Percentiles rank a stretch among this genome's conserved stretches.
Evolutionary conservation across 2,329 filamentous ascomycete genomes (phyloP).

Genomic region (Blastomyces gilchristii): DNA sequence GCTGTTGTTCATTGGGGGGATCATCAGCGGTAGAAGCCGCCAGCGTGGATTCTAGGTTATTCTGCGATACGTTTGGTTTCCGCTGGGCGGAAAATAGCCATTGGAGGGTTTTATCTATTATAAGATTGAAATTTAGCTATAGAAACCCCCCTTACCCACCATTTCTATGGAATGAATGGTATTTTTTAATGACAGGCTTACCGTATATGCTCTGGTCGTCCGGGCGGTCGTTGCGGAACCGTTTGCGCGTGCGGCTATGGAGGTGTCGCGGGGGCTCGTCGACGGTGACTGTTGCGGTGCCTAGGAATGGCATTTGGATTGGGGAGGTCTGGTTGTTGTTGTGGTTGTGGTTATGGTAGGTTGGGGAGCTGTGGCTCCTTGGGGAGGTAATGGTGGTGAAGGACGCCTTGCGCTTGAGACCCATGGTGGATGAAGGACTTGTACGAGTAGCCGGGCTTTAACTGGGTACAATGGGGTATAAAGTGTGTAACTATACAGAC

Average conservation of each 20-base stretch:
- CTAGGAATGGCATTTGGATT: slow-evolving; percentile 18
- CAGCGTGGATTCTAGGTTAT: not conserved
- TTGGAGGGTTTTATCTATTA: slow-evolving; percentile 32
- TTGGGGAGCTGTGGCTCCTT: slow-evolving; percentile 25
- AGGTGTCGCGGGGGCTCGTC: slow-evolving; percentile 36
- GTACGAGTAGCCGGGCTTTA: not conserved
- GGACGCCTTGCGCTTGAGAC: slow-evolving; percentile 50
- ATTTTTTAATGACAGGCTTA: slow-evolving; percentile 23
- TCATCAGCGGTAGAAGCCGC: slow-evolving; percentile 14
- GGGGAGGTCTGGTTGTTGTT: slow-evolving; percentile 18
- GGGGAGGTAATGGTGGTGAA: slow-evolving; percentile 37
- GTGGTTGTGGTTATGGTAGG: slow-evolving; percentile 19
- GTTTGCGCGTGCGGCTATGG: slow-evolving; percentile 48
- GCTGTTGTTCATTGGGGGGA: slow-evolving; percentile 21
- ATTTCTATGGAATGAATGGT: slow-evolving; percentile 2
- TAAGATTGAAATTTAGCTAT: slow-evolving; percentile 14
- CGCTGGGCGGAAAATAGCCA: slow-evolving; percentile 35
- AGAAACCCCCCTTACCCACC: not conserved
- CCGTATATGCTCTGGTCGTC: slow-evolving; percentile 47
- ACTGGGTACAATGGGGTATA: not conserved
- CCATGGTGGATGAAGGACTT: slow-evolving; percentile 32
- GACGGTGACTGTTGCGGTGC: slow-evolving; percentile 21
- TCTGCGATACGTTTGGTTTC: slow-evolving; percentile 14
- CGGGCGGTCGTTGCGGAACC: slow-evolving; percentile 48
- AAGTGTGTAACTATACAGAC: not conserved